phyloP scores from a whole-genome alignment of 108 stramenopile species.

The Conticribra weissflogii region DNA sequence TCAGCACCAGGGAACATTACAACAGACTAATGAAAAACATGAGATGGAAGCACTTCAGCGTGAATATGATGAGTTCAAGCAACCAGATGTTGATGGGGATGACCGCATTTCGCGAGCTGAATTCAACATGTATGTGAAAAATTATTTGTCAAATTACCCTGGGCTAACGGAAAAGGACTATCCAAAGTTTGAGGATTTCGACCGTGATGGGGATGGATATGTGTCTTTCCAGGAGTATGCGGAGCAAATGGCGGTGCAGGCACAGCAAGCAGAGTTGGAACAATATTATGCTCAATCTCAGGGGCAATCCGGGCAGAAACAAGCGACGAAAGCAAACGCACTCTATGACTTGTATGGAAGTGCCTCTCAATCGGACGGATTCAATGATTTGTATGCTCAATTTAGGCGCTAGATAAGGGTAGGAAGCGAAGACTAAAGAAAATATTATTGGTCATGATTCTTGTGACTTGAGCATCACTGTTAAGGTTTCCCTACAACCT shows the following conservation, averaged over 20 bases:
- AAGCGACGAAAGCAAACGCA: constrained; percentile 51
- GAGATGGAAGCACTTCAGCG: constrained; percentile 88
- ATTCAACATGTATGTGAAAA: constrained; percentile 95
- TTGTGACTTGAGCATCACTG: no score
- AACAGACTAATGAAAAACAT: constrained; percentile 62
- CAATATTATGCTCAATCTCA: constrained; percentile 52
- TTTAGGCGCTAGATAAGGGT: constrained; percentile 24
- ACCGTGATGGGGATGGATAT: constrained; percentile 90
- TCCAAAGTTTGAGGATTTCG: constrained; percentile 97
- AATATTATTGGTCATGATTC: no score
- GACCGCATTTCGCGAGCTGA: constrained; percentile 91
- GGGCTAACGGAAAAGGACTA: constrained; percentile 90
- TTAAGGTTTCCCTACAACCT: no score
- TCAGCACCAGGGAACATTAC: constrained; percentile 31
- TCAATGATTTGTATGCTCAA: constrained; percentile 57
- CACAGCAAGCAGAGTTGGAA: constrained; percentile 82
- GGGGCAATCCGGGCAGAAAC: constrained; percentile 37
- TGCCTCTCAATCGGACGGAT: constrained; percentile 36
- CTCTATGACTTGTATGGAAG: constrained; percentile 51
- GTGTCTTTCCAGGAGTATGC: constrained; percentile 94
- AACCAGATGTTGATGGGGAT: constrained; percentile 95
- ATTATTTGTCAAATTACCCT: constrained; percentile 93
- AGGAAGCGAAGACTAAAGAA: background rate
- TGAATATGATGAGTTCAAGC: constrained; percentile 98
- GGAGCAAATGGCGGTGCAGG: constrained; percentile 87